Evolutionary conservation across 2,329 filamentous ascomycete genomes (phyloP), one percentile per base, ranked within the genome.

Genomic region (Fusarium sp.): DNA sequence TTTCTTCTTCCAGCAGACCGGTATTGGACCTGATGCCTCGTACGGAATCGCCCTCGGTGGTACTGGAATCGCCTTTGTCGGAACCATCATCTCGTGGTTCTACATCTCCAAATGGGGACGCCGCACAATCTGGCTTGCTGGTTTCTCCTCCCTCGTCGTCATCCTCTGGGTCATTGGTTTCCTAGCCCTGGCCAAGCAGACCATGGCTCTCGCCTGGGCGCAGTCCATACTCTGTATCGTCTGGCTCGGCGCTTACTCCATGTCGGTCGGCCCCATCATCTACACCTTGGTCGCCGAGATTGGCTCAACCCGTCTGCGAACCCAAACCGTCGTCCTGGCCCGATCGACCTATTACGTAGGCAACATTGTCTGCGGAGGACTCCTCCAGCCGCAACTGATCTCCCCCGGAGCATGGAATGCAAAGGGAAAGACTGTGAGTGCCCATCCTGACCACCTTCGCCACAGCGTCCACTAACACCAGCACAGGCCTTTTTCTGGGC

Each of bases 1-100:
- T 15, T 87, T 85, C 80, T 87, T 87, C 79, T 86, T 86, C 79
- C 81, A 84, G 52, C 84, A 86, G 72, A 82, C 85, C 1, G 86
- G 86, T 57, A 82, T 87, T 58, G 67, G 79, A 35, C 68, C 80
- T 33, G 72, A 78, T 6, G 78, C 81, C 4, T 81, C 84, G 0
- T 87, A 85, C 70, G 82, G 80, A 45, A 82, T 88, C 68, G 79
- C 81, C 22, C 79, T 87, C 7, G 83, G 81, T 5, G 84, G 84
- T 35, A 85, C 83, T 12, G 82, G 81, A 5, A 81, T 87, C 50
- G 85, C 84, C 14, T 86, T 87, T 43, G 32, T 84, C 37, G 84
- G 87, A 3, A 83, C 83, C 52, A 75, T 85, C 30, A 69, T 86
- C 57, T 86, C 85, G 2, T 86, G 84, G 82, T 81, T 85, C 57